Evolutionary conservation across 169 alveolate species (phyloP), one percentile per base, ranked within the genome.

Genomic region (Cryptosporidium xiaoi): DNA sequence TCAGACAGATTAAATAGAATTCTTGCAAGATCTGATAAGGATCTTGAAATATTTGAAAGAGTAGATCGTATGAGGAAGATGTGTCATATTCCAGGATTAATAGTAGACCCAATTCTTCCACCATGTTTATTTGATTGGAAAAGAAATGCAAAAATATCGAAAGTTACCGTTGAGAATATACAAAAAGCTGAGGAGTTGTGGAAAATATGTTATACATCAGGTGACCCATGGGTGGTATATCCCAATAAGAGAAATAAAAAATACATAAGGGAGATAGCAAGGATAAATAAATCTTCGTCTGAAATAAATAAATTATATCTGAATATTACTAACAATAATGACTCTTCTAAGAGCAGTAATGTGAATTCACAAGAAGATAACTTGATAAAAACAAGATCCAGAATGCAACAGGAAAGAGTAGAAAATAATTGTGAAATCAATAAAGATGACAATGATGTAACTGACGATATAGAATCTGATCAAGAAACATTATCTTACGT

Each of bases 191-290:
- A 77, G 1, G 87, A 77, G 27, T 56, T 77, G 16, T 77, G 87
- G 87, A 77, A 77, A 44, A 51, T 77, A 20, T 56, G 53, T 27
- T 77, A 77, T 44, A 77, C 87, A 5, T 44, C 27, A 12, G 87
- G 87, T n/a, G 87, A 77, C 56, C 87, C 87, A 34, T 77, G 87
- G 87, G 71, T 77, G 1, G 87, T 77, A 10, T 64, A 77, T 46
- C 87, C 87, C 2, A 55, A 46, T 40, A 77, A 77, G 20, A 77
- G 55, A 53, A 62, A 50, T 50, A 56, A 71, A 66, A 66, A 66
- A 46, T n/a, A n/a, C 18, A 36, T 16, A n/a, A 66, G 1, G n/a
- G 53, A 29, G n/a, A 36, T 34, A 1, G 56, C 55, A 46, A 55
- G 0, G 2, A 27, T 18, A 55, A 2, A 27, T 55, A 55, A 55